phyloP scores from a whole-genome alignment of 257 asterid species.

The Nicotiana undulata region DNA sequence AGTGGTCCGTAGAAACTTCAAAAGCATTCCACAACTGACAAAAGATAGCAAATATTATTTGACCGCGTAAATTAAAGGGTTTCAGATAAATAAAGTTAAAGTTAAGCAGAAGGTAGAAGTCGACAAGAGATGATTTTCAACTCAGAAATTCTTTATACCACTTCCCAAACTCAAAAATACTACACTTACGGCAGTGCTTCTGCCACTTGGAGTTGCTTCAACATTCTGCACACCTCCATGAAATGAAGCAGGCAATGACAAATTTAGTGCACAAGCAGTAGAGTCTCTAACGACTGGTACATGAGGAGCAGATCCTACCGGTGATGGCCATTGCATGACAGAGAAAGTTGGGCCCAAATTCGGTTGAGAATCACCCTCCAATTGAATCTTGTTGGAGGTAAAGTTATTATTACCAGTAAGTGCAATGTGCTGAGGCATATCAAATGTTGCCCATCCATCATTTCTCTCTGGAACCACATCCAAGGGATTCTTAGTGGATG shows the following conservation, averaged over 20 bases:
- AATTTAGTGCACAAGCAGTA: slow-evolving; percentile 11
- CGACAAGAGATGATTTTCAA: neutral
- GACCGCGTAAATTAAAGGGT: neutral
- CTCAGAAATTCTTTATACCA: neutral
- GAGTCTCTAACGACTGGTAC: slow-evolving; percentile 8
- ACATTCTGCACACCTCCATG: slow-evolving; percentile 10
- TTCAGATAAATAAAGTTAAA: neutral
- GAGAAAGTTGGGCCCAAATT: slow-evolving; percentile 29
- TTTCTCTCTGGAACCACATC: slow-evolving; percentile 8
- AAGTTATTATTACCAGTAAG: slow-evolving; percentile 1
- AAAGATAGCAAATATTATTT: neutral
- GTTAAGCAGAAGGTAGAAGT: neutral
- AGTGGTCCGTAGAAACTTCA: slow-evolving; percentile 32
- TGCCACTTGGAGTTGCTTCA: slow-evolving; percentile 12
- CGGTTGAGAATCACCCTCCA: neutral
- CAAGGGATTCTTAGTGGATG: neutral
- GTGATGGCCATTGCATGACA: slow-evolving; percentile 20
- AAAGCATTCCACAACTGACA: slow-evolving; percentile 72
- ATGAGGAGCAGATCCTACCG: slow-evolving; percentile 10
- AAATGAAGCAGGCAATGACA: slow-evolving; percentile 8
- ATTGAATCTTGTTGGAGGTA: neutral
- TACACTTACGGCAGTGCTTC: slow-evolving; percentile 19
- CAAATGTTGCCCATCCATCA: slow-evolving; percentile 17
- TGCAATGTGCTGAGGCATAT: slow-evolving; percentile 6
- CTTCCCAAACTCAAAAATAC: neutral